Percentiles rank a stretch among this genome's conserved stretches.
These are phyloP conservation scores for Dioscorea cayenensis DNA, from an alignment of 116 monocot species.

Conservation along the genomic window DNA sequence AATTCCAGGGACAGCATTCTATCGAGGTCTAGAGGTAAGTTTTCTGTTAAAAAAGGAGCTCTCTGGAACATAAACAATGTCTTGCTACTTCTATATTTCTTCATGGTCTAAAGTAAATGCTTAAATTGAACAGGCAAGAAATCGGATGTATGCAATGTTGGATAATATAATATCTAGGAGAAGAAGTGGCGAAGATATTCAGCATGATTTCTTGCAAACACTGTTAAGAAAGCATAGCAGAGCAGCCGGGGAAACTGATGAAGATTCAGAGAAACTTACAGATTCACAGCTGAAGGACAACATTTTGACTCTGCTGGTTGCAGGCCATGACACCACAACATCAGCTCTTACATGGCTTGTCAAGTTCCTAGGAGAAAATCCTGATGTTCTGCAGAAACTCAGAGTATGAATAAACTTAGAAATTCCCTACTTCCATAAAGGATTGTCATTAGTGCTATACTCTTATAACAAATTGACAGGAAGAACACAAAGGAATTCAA, in stretches of 20 bases:
- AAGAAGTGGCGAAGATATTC: neutral
- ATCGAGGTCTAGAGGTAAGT: conserved; percentile 24
- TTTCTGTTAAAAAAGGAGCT: neutral
- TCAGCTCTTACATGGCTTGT: conserved; percentile 22
- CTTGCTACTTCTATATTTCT: neutral
- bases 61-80: neutral
- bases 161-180: neutral
- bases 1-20: conserved; percentile 19
- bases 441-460: neutral
- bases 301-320: conserved; percentile 18
- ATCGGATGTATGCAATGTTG: neutral
- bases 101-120: neutral
- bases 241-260: conserved; percentile 1
- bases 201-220: neutral
- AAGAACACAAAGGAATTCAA: conserved; percentile 20
- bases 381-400: conserved; percentile 15
- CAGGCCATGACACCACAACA: conserved; percentile 28
- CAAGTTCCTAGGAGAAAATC: conserved; percentile 28
- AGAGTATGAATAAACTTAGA: conserved; percentile 9
- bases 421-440: neutral
- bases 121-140: neutral
- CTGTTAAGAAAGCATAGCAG: neutral
- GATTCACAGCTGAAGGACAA: conserved; percentile 31
- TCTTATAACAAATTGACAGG: conserved; percentile 14
- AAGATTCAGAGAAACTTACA: conserved; percentile 13